Percentiles rank a stretch among this genome's conserved stretches.
These are phyloP conservation scores for Thelonectria discophora DNA, from an alignment of 2,329 filamentous ascomycete genomes.

Conservation along the genomic window DNA sequence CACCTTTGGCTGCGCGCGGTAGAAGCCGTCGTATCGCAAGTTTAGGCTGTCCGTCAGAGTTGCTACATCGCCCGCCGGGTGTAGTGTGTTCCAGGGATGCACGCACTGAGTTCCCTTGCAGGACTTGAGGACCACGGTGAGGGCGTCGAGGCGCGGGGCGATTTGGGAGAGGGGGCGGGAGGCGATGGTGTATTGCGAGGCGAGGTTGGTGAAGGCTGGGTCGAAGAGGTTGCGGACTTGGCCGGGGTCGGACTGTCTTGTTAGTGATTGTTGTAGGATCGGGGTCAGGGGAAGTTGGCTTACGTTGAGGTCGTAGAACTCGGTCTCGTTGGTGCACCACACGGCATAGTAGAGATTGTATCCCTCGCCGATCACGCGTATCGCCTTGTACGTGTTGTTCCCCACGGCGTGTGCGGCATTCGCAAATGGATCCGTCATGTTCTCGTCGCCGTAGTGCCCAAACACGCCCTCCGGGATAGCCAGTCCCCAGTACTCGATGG, in stretches of 20 bases:
- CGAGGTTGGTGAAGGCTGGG: neutral
- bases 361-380: slow-evolving; percentile 55
- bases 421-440: neutral
- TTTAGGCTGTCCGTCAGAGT: slow-evolving; percentile 2
- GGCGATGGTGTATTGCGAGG: slow-evolving; percentile 5
- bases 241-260: slow-evolving; percentile 8
- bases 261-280: neutral
- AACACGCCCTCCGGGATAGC: slow-evolving; percentile 42
- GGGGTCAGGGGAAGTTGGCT: slow-evolving; percentile 17
- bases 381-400: slow-evolving; percentile 63
- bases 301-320: slow-evolving; percentile 62
- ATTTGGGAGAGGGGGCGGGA: neutral
- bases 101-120: slow-evolving; percentile 9
- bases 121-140: slow-evolving; percentile 17
- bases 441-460: slow-evolving; percentile 4
- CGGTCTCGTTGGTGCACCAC: slow-evolving; percentile 61
- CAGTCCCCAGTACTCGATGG: slow-evolving; percentile 63
- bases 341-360: slow-evolving; percentile 66
- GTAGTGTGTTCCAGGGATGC: slow-evolving; percentile 6
- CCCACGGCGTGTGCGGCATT: neutral
- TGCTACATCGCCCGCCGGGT: slow-evolving; percentile 5
- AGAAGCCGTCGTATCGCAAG: slow-evolving; percentile 8
- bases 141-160: slow-evolving; percentile 4
- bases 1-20: slow-evolving; percentile 16
- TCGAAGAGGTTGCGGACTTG: slow-evolving; percentile 15